phyloP scores from a whole-genome alignment of 1,284 basidiomycete genomes.

The Moesziomyces antarcticus region DNA sequence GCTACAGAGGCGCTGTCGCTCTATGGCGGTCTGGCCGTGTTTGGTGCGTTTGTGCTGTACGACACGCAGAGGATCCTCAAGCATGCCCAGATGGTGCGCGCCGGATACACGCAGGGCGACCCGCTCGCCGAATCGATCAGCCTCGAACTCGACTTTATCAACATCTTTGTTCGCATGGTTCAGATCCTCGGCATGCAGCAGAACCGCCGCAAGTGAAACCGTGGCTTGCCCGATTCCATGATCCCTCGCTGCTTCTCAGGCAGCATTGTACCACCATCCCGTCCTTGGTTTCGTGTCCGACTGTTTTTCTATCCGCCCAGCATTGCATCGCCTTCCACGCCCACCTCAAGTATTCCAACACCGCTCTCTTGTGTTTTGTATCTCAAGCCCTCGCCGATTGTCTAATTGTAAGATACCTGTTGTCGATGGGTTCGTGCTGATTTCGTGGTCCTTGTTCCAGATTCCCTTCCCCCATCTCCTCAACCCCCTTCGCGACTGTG shows the following conservation, averaged over 20 bases:
- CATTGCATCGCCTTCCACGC: constrained; percentile 10
- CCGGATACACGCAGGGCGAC: constrained; percentile 77
- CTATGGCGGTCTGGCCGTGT: constrained; percentile 83
- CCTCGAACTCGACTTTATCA: constrained; percentile 87
- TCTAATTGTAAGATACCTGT: constrained; percentile 39
- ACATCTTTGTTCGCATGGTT: constrained; percentile 77
- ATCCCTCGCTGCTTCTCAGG: neutral
- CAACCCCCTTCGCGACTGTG: neutral
- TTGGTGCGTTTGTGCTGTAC: constrained; percentile 85
- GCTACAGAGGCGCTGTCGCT: constrained; percentile 82
- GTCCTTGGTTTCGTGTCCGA: neutral
- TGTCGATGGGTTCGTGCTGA: too few relatives aligned
- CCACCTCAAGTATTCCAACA: constrained; percentile 6
- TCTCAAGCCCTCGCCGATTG: neutral
- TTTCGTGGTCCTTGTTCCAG: too few relatives aligned
- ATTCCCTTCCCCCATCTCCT: neutral
- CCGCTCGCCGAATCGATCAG: constrained; percentile 80
- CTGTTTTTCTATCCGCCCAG: constrained; percentile 12
- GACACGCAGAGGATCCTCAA: constrained; percentile 85
- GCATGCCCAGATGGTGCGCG: constrained; percentile 79
- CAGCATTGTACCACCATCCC: constrained; percentile 28
- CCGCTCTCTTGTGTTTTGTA: constrained; percentile 10
- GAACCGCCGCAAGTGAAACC: constrained; percentile 55
- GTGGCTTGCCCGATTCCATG: neutral
- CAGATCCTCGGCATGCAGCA: constrained; percentile 77